Evolutionary conservation across 2,329 filamentous ascomycete genomes (phyloP).

Genomic region (Diaporthe australafricana): DNA sequence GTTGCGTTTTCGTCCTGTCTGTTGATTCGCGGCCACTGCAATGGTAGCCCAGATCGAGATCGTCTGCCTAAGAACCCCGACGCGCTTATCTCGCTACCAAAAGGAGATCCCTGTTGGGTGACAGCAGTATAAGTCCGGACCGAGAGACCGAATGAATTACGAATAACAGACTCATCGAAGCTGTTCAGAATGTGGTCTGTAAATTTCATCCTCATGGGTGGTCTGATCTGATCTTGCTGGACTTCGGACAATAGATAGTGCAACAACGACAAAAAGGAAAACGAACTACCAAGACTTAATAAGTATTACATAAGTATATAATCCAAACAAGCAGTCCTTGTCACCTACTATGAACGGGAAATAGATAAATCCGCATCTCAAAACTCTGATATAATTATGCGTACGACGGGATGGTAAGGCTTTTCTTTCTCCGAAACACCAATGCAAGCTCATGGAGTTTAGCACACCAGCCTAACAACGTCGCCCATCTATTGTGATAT

Average conservation of each 20-base stretch:
- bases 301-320: too few relatives aligned
- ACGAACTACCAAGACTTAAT: neutral
- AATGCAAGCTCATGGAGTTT: too few relatives aligned
- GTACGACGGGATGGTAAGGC: neutral
- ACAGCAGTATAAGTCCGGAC: neutral
- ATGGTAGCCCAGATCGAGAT: conserved; percentile 7
- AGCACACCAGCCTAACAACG: too few relatives aligned
- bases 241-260: neutral
- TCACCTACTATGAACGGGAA: neutral
- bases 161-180: neutral
- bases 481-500: too few relatives aligned
- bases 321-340: neutral
- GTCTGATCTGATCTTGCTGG: neutral
- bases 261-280: neutral
- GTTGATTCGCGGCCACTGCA: neutral
- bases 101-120: neutral
- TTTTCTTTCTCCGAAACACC: too few relatives aligned
- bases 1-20: neutral
- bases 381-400: too few relatives aligned
- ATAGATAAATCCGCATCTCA: neutral
- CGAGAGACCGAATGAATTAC: neutral
- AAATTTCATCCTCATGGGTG: neutral
- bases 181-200: neutral
- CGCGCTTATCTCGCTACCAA: neutral
- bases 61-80: neutral